Base-by-base conservation (phyloP, 257 asterid genomes). In the Coffea eugenioides region DNA sequence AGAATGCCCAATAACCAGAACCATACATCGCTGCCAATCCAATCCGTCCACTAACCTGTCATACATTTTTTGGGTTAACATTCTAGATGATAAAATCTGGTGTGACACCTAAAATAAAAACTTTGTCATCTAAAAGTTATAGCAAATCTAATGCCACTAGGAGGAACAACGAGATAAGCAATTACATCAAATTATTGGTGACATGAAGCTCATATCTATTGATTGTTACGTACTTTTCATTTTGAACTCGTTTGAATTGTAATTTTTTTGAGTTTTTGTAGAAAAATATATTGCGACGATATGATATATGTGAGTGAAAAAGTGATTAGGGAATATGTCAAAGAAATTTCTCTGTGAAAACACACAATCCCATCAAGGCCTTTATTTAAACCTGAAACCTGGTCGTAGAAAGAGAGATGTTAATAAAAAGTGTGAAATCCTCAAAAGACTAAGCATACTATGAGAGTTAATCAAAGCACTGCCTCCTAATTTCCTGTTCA, bases 11-110 rank as follows among this genome's bases (percentile, higher is more conserved):
- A 81, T 98, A 95, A 76, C 99, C 99, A 54, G 93, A 89, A 76
- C 99, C 99, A 76, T 93, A 93, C 74, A 82, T 89, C 87, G 96
- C 99, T 20, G 97, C 99, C 82, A 95, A 86, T 77, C 99, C 99
- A 54, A 95, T 96, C 75, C 98, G 96, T 46, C 99, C 99, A 82
- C 91, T 89, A 15, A 90, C 97, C 98, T 95, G 89, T 71, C 36
- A 70, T 51, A 64, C 39, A 82, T 62, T 45, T 21, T 52, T 27
- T 54, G 46, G 8, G 65, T n/a, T 14, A 7, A 43, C 41, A 23
- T 45, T 25, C 16, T 46, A n/a, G 68, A 74, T 39, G 41, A 20
- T 8, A 48, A 49, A 48, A 72, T 72, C 46, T 51, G 20, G 64
- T n/a, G 23, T 23, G 61, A n/a, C 7, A 68, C 76, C 65, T 59